Evolutionary conservation across 192 early-diverging fungal species (phyloP).

Genomic region (Coemansia asiatica): DNA sequence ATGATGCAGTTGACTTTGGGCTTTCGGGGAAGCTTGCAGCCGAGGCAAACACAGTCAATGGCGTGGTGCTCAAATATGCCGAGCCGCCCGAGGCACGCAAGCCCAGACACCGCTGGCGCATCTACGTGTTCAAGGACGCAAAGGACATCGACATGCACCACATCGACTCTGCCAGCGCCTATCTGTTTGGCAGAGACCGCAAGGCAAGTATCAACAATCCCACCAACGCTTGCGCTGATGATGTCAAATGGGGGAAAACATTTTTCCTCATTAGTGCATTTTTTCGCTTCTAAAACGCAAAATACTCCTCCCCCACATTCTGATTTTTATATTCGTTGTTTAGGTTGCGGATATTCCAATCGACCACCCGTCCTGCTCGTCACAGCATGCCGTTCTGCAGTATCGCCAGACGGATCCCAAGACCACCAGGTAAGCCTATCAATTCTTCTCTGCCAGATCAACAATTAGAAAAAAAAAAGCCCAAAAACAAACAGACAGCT

Average conservation of each 20-base stretch:
- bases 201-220: too few species aligned
- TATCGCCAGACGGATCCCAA: slow-evolving; percentile 65
- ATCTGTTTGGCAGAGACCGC: slow-evolving; percentile 84
- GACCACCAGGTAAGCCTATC: slow-evolving; percentile 31
- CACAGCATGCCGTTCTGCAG: slow-evolving; percentile 93
- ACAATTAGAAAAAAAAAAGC: not conserved
- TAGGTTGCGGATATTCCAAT: slow-evolving; percentile 87
- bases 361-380: slow-evolving; percentile 93
- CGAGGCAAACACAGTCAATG: slow-evolving; percentile 86
- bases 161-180: slow-evolving; percentile 84
- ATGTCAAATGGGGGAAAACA: not conserved
- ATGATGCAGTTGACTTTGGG: too few species aligned
- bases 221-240: too few species aligned
- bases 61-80: slow-evolving; percentile 85
- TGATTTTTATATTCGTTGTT: slow-evolving; percentile 27
- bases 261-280: not conserved
- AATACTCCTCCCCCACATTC: slow-evolving; percentile 2
- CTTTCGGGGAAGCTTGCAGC: slow-evolving; percentile 84
- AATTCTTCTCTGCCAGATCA: too few species aligned
- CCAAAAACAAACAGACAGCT: too few species aligned
- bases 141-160: slow-evolving; percentile 85
- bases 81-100: slow-evolving; percentile 89
- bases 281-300: not conserved
- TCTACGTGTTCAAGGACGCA: slow-evolving; percentile 94
- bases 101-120: slow-evolving; percentile 71